These are phyloP conservation scores for Solanum piurae DNA, from an alignment of 257 asterid species.

Conservation along the genomic window DNA sequence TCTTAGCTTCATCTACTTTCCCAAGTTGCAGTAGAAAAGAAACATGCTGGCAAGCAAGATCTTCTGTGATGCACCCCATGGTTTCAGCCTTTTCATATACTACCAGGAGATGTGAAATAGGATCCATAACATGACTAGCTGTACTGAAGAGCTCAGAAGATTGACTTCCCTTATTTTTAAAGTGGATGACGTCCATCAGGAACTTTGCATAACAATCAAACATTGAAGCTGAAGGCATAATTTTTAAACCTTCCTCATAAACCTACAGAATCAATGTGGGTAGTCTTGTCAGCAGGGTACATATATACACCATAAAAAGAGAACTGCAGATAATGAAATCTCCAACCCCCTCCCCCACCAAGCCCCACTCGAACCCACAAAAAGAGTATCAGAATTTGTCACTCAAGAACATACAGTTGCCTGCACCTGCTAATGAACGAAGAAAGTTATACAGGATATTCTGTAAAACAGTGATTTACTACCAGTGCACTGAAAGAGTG, in stretches of 20 bases:
- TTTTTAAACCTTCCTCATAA: slow-evolving; percentile 62
- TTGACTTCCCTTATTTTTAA: slow-evolving; percentile 18
- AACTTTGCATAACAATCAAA: slow-evolving; percentile 54
- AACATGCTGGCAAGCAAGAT: slow-evolving; percentile 64
- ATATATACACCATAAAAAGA: neutral
- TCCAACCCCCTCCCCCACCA: neutral
- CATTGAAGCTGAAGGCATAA: slow-evolving; percentile 42
- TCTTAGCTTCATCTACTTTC: slow-evolving; percentile 47
- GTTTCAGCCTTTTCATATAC: slow-evolving; percentile 68
- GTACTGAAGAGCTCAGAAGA: slow-evolving; percentile 9
- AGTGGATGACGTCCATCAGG: slow-evolving; percentile 39
- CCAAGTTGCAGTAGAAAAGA: slow-evolving; percentile 58
- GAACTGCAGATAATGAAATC: neutral
- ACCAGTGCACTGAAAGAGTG: neutral
- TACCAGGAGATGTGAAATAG: slow-evolving; percentile 44
- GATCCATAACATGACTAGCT: slow-evolving; percentile 26
- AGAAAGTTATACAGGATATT: neutral
- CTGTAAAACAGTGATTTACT: neutral
- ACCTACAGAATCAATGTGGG: slow-evolving; percentile 32
- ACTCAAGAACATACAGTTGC: neutral
- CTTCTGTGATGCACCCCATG: slow-evolving; percentile 50
- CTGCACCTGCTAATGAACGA: neutral
- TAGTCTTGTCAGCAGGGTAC: neutral
- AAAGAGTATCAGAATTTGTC: neutral
- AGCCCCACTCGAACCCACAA: neutral